Percentiles rank a stretch among this genome's conserved stretches.
phyloP scores from a whole-genome alignment of 352 stramenopile genomes.

The Globisporangium parvum region DNA sequence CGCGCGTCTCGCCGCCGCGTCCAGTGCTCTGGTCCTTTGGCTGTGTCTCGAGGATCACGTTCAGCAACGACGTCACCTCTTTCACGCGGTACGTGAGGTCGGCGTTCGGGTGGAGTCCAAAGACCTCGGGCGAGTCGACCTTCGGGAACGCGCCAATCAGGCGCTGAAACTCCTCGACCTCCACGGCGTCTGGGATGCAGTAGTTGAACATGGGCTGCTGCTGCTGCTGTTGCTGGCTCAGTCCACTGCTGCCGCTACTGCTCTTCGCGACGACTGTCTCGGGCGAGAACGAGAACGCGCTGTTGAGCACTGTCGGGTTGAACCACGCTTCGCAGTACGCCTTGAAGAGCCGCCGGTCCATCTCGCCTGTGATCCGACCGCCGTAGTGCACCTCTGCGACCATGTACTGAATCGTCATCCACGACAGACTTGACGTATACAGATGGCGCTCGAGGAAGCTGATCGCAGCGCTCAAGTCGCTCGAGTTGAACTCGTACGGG shows the following conservation, averaged over 20 bases:
- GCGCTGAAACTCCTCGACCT: constrained; percentile 64
- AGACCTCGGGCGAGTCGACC: constrained; percentile 76
- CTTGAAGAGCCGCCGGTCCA: constrained; percentile 69
- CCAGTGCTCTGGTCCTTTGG: constrained; percentile 37
- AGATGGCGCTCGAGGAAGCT: constrained; percentile 71
- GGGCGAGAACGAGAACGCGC: constrained; percentile 65
- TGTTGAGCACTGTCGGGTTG: constrained; percentile 48
- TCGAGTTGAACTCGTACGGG: constrained; percentile 77
- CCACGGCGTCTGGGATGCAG: constrained; percentile 21
- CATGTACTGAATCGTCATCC: constrained; percentile 80
- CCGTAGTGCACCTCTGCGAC: constrained; percentile 79
- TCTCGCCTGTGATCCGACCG: constrained; percentile 73
- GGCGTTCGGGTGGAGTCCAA: constrained; percentile 74
- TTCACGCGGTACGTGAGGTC: constrained; percentile 79
- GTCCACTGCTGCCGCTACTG: not conserved
- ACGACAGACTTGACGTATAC: constrained; percentile 54
- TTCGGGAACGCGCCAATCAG: constrained; percentile 57
- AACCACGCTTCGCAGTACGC: constrained; percentile 74
- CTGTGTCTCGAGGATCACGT: constrained; percentile 63
- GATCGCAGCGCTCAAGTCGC: constrained; percentile 57
- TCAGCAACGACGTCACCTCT: constrained; percentile 53
- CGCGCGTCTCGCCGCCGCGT: constrained; percentile 33
- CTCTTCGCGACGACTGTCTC: constrained; percentile 34
- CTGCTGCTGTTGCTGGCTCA: not conserved
- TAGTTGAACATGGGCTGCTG: constrained; percentile 39